Evolutionary conservation across 2,329 filamentous ascomycete species (phyloP).

Genomic region (Rutstroemia sp.): DNA sequence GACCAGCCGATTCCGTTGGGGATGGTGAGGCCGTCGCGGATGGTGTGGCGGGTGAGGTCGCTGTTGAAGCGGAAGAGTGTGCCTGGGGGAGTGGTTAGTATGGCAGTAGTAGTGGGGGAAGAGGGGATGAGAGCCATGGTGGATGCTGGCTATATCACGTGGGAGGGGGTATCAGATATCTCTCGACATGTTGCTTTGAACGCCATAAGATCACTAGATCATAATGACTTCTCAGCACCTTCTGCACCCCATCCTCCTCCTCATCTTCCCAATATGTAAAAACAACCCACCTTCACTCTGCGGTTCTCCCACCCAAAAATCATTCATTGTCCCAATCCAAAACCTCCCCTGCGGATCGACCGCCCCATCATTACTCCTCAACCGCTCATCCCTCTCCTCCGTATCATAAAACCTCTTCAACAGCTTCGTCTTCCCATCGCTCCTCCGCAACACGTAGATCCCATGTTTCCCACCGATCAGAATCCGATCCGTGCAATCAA

Average conservation of each 20-base stretch:
- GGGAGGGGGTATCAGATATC: background rate
- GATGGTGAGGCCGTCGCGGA: slow-evolving; percentile 62
- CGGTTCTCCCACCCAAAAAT: slow-evolving; percentile 43
- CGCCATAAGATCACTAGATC: background rate
- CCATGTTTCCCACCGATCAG: slow-evolving; percentile 76
- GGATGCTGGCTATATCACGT: background rate
- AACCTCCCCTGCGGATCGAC: slow-evolving; percentile 75
- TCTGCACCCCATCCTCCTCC: too few species aligned
- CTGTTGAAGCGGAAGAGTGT: slow-evolving; percentile 65
- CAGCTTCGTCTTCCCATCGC: slow-evolving; percentile 46
- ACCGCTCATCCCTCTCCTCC: slow-evolving; percentile 32
- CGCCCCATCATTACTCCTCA: slow-evolving; percentile 74
- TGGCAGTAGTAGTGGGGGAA: background rate
- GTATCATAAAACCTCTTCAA: slow-evolving; percentile 40
- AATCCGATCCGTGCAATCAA: slow-evolving; percentile 57
- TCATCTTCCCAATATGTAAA: background rate
- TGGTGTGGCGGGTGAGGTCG: slow-evolving; percentile 49
- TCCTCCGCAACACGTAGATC: slow-evolving; percentile 67
- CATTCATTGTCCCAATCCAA: slow-evolving; percentile 84
- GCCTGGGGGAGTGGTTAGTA: slow-evolving; percentile 38
- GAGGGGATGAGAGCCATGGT: background rate
- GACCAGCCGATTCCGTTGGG: slow-evolving; percentile 85
- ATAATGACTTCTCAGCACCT: background rate
- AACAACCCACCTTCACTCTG: slow-evolving; percentile 30
- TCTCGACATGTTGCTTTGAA: background rate